Conservation (phyloP, 306 rosid species). For the Nissolia schottii region DNA sequence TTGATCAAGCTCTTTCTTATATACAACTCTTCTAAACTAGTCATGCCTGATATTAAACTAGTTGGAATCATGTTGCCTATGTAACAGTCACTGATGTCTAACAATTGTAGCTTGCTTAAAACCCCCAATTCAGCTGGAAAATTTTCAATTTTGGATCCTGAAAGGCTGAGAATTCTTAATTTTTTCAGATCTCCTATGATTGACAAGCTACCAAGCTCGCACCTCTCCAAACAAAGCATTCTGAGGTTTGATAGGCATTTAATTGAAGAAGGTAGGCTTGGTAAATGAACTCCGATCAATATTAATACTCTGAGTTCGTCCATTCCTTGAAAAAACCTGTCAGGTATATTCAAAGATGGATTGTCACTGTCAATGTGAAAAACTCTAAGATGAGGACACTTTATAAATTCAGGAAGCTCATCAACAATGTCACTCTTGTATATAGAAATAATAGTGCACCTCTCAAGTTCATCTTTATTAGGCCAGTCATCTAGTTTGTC, state of each 20-base stretch:
- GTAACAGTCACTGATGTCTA: background rate
- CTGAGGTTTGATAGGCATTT: background rate
- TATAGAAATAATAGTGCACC: background rate
- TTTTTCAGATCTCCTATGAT: background rate
- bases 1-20: background rate
- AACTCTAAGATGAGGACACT: background rate
- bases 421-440: background rate
- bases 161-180: constrained; percentile 1
- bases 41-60: background rate
- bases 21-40: background rate
- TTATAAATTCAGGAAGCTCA: background rate
- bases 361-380: background rate
- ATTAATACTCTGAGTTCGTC: background rate
- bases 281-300: background rate
- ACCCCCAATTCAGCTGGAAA: background rate
- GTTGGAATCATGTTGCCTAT: background rate
- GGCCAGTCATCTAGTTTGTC: background rate
- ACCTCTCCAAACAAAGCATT: constrained; percentile 18
- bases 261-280: background rate
- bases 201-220: constrained; percentile 6
- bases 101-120: background rate
- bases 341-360: background rate
- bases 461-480: background rate
- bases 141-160: background rate
- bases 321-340: background rate